Base-by-base conservation (phyloP, 805 yeast species). In the Blastobotrys parvus region DNA sequence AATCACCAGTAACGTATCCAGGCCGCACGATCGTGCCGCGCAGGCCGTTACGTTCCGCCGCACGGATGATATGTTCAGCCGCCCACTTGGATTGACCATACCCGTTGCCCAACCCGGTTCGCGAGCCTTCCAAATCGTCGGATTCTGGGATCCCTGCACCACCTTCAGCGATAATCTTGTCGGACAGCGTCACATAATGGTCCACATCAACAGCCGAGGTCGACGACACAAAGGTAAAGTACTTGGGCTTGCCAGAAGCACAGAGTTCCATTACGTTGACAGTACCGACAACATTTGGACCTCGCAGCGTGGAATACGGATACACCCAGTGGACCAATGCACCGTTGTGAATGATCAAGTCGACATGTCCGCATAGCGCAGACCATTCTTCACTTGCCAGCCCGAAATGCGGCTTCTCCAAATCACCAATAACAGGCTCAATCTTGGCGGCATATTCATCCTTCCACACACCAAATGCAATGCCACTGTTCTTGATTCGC, bases 81-180 rank as follows among this genome's bases (percentile, higher is more conserved):
- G 88, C 87, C 99, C 99, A 92, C 63, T 92, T 92, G 52, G 92
- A 77, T 68, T 94, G 99, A 37, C 99, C 99, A 59, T 92, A 92
- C 15, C 98, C 99, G 46, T 81, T 83, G 21, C 88, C 83, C 45
- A 92, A 71, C 1, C 96, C 97, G 3, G 64, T 59, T 16, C 85
- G 71, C 1, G 97, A 84, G 1, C 97, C 97, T 54, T 70, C 62
- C 52, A 92, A 71, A 53, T 81, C 83, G 62, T 92, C 99, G 4
- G 80, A 64, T 62, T 92, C 99, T 13, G 77, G 74, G 47, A 92
- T 63, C 50, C 97, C 97, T 3, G 66, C 60, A 43, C 72, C 69
- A 3, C 94, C 95, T 46, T 75, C 68, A 11, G 77, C 70, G 4
- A 76, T 63, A 22, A 81, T 61, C 49, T 75, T 71, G 54, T 87